Conservation (phyloP, 1,284 basidiomycete species). For the Megacollybia platyphylla region DNA sequence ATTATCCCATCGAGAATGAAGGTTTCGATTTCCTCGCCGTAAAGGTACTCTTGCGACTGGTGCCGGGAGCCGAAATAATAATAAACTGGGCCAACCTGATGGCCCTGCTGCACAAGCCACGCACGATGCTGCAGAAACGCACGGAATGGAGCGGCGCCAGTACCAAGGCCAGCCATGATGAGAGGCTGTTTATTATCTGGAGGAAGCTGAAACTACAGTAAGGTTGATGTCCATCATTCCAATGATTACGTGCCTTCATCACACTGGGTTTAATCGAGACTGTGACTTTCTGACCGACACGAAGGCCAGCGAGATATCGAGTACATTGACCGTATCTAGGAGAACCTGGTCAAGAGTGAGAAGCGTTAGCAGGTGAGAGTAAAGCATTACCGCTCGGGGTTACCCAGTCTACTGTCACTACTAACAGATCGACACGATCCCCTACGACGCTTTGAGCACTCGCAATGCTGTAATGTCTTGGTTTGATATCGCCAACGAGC, state of each 20-base stretch:
- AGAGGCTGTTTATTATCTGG: conserved; percentile 79
- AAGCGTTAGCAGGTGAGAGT: conserved; percentile 2
- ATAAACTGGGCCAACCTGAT: conserved; percentile 81
- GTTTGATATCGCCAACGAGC: conserved; percentile 88
- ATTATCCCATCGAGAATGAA: conserved; percentile 77
- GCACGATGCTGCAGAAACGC: conserved; percentile 96
- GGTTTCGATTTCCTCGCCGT: conserved; percentile 86
- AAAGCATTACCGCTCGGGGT: conserved; percentile 61
- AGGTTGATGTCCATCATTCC: not conserved
- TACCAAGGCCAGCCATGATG: conserved; percentile 98
- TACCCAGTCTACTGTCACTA: conserved; percentile 94
- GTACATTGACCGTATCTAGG: conserved; percentile 92
- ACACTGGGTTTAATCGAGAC: conserved; percentile 98
- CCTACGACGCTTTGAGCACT: conserved; percentile 92
- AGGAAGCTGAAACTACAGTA: conserved; percentile 48
- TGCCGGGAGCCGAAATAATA: conserved; percentile 99
- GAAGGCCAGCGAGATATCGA: conserved; percentile 79
- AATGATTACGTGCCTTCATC: conserved; percentile 71
- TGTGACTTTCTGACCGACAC: conserved; percentile 85
- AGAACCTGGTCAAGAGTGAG: conserved; percentile 34
- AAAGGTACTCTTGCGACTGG: conserved; percentile 90
- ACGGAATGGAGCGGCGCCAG: conserved; percentile 96
- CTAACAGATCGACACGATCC: conserved; percentile 84
- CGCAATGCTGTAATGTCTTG: conserved; percentile 96
- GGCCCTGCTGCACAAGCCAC: conserved; percentile 63